Conservation (phyloP, 495 filamentous ascomycete genomes). For the Penicillium goetzii region DNA sequence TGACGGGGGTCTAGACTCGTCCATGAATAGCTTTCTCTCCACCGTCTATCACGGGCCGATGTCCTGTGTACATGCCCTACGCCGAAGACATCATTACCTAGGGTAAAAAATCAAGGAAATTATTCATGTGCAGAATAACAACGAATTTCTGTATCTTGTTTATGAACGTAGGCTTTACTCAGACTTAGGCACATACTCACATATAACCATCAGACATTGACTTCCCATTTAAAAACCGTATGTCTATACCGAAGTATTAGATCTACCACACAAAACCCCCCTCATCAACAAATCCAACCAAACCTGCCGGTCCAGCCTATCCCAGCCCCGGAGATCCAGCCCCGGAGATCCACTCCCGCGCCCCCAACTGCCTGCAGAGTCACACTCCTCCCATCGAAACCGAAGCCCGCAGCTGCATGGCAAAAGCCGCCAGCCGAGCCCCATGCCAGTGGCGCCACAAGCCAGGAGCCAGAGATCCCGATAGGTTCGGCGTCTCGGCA, state of each 20-base stretch:
- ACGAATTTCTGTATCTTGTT: too few species aligned
- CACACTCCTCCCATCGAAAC: background rate
- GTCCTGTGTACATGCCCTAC: conserved; percentile 18
- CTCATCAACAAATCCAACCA: background rate
- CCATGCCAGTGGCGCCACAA: conserved; percentile 25
- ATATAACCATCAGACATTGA: too few species aligned
- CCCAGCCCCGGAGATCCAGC: background rate
- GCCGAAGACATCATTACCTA: background rate
- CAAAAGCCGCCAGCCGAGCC: conserved; percentile 18
- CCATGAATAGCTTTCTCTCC: background rate
- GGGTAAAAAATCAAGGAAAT: background rate
- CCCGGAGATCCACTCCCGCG: background rate
- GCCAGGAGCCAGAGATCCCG: background rate
- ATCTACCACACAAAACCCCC: background rate
- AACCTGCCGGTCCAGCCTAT: background rate
- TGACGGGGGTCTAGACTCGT: conserved; percentile 22
- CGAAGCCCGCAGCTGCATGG: conserved; percentile 25
- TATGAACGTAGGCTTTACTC: too few species aligned
- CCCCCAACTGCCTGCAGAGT: conserved; percentile 3
- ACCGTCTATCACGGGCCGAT: background rate
- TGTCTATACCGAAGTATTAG: too few species aligned
- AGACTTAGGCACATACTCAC: too few species aligned
- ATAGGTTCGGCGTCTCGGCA: conserved; percentile 14
- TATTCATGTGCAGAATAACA: background rate
- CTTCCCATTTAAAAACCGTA: too few species aligned